These are phyloP conservation scores for Monotropa hypopitys DNA, from an alignment of 179 eudicot genomes.

Conservation along the genomic window DNA sequence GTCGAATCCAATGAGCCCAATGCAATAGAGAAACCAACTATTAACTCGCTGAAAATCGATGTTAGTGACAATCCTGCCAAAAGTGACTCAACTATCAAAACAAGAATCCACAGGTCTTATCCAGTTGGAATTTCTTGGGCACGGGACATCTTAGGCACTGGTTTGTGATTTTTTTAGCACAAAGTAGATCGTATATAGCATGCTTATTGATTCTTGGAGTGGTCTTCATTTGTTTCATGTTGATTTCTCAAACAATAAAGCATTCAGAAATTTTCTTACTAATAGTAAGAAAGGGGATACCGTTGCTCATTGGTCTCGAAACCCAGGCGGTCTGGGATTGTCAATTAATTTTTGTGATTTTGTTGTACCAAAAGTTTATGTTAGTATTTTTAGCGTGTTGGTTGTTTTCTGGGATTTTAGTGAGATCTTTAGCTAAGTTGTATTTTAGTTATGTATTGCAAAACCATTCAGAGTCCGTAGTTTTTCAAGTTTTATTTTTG, in stretches of 20 bases:
- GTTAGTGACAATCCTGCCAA: slow-evolving; percentile 21
- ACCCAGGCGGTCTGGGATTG: neutral
- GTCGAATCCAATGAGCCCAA: slow-evolving; percentile 30
- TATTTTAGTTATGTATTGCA: too few species aligned
- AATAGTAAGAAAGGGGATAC: neutral
- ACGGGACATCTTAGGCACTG: slow-evolving; percentile 29
- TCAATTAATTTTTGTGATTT: neutral
- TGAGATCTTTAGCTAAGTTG: too few species aligned
- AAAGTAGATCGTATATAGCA: neutral
- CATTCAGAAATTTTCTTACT: neutral
- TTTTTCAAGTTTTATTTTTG: too few species aligned
- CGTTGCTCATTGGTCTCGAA: neutral
- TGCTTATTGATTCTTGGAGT: neutral
- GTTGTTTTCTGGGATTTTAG: too few species aligned
- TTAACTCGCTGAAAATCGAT: slow-evolving; percentile 20
- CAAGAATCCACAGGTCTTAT: slow-evolving; percentile 57
- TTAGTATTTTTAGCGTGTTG: too few species aligned
- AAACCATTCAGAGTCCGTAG: too few species aligned
- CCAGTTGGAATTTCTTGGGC: slow-evolving; percentile 57
- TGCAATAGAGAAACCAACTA: slow-evolving; percentile 23
- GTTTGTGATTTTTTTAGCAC: neutral
- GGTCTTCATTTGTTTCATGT: slow-evolving; percentile 1
- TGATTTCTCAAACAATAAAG: neutral
- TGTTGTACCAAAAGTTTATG: neutral
- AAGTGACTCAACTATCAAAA: slow-evolving; percentile 24